Base-by-base conservation (phyloP, 345 rosid species). In the Boechera stricta region DNA sequence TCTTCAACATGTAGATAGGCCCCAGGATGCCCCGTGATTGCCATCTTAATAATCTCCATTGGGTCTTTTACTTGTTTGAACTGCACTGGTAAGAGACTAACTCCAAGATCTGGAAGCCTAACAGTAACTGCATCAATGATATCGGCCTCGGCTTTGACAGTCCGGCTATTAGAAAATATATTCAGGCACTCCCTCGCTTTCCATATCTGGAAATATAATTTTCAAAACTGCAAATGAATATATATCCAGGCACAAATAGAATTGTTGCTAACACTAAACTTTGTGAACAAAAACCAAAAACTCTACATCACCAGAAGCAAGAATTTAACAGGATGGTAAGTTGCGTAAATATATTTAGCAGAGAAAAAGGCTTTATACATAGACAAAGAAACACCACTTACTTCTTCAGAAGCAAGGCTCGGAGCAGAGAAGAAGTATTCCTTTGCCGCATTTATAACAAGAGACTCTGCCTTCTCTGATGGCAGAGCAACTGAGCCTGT, bases 341-440 rank as follows among this genome's bases (percentile, higher is more conserved):
- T 64, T 47, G 47, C 76, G 39, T 42, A 64, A 7, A 54, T 55
- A 53, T 42, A 60, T 42, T 41, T 55, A 44, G 51, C 32, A 38
- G 13, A 51, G 61, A 61, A 39, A 54, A 59, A 69, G 70, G 28
- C 36, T 54, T 48, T 71, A 47, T 32, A 64, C 69, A 57, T 21
- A 72, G 65, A 58, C 35, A 53, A 38, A 38, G 60, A 72, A 66
- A 31, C 41, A 44, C 38, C 49, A 79, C 88, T 85, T 84, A 91
- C 98, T 82, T 95, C 99, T 45, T 92, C 85, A 80, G 91, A 87
- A 74, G 91, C 85, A 67, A 95, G 90, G 75, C 96, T 89, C 36
- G 99, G 82, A 73, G 99, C 99, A 31, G 98, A 91, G 87, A 91
- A 92, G 72, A 95, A 92, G 75, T 91, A 95, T 81, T 95, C 99